Base-by-base conservation (phyloP, 2,329 filamentous ascomycete genomes). In the Dothiorella sarmentorum region DNA sequence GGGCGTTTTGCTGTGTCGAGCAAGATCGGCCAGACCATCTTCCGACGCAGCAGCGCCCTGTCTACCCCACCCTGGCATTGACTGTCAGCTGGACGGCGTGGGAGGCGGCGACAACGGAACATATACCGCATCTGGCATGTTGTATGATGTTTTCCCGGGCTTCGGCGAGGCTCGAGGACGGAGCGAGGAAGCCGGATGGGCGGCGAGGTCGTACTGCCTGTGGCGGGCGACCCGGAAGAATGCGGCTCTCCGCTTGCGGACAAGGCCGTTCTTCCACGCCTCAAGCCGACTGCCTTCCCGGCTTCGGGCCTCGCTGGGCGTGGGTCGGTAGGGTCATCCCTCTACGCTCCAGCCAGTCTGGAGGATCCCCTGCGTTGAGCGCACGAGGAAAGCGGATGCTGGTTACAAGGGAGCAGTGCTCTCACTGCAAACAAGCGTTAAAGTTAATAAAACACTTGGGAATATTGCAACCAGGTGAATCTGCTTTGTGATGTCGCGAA, bases 41-140 rank as follows among this genome's bases (percentile, higher is more conserved):
- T 67, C 62, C 35, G 61, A 69, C 63, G 67, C 67, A 65, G 62
- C 65, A 60, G 69, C 66, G 66, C 69, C 69, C 64, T 61, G 61
- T 61, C 64, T 68, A 53, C 68, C 67, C 68, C 40, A 31, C 63
- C 66, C 69, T 72, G 72, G 67, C 63, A 73, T 73, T 67, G 71
- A 72, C 60, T 73, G 67, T 60, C 68, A 72, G 70, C 71, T 63
- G 70, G 72, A 71, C 55, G 65, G 60, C 65, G 67, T 67, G 69
- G 66, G 66, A 66, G 70, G 64, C 71, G 64, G 66, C 71, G 71
- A 65, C 71, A 40, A 7, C n/a, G 18, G 69, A 71, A 68, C 67
- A 69, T 67, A 68, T 67, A 67, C 49, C n/a, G 13, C 57, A 53
- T 59, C 71, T 72, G 68, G 60, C 65, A 73, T 73, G 72, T 66